These are phyloP conservation scores for Colletotrichum melonis DNA, from an alignment of 2,329 filamentous ascomycete genomes.

Conservation along the genomic window DNA sequence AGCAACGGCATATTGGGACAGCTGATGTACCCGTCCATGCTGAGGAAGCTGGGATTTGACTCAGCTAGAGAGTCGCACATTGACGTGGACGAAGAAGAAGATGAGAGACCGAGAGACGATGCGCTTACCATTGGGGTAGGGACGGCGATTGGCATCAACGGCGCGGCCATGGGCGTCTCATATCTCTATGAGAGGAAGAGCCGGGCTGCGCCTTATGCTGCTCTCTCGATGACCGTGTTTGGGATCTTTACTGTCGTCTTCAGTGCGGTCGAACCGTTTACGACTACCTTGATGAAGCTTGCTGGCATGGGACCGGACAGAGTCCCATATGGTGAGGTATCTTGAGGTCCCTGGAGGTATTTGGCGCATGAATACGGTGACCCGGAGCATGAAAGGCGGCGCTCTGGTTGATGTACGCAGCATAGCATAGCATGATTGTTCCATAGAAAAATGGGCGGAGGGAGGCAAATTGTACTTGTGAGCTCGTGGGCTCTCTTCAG, in stretches of 20 bases:
- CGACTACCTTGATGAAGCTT: slow-evolving; percentile 45
- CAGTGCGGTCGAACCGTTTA: slow-evolving; percentile 60
- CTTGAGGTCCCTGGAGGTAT: no score
- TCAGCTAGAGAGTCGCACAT: neutral
- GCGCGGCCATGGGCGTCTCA: slow-evolving; percentile 69
- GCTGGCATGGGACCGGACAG: neutral
- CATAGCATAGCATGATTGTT: neutral
- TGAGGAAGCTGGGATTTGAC: slow-evolving; percentile 41
- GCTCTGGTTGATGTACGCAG: neutral
- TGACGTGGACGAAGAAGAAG: neutral
- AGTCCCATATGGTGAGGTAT: no score
- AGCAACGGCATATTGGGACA: slow-evolving; percentile 61
- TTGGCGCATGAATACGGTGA: neutral
- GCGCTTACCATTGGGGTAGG: slow-evolving; percentile 60
- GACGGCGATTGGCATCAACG: slow-evolving; percentile 67
- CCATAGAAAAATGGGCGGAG: neutral
- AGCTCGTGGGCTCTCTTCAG: slow-evolving; percentile 7
- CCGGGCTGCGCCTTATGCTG: slow-evolving; percentile 65
- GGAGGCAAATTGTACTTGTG: neutral
- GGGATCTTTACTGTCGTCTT: slow-evolving; percentile 67
- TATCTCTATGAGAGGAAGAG: slow-evolving; percentile 66
- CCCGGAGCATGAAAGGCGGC: neutral
- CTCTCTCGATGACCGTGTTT: slow-evolving; percentile 67
- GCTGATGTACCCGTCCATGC: slow-evolving; percentile 49
- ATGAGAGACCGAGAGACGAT: slow-evolving; percentile 38